Conservation (phyloP, 2,329 filamentous ascomycete genomes). For the Aspergillus sp. region DNA sequence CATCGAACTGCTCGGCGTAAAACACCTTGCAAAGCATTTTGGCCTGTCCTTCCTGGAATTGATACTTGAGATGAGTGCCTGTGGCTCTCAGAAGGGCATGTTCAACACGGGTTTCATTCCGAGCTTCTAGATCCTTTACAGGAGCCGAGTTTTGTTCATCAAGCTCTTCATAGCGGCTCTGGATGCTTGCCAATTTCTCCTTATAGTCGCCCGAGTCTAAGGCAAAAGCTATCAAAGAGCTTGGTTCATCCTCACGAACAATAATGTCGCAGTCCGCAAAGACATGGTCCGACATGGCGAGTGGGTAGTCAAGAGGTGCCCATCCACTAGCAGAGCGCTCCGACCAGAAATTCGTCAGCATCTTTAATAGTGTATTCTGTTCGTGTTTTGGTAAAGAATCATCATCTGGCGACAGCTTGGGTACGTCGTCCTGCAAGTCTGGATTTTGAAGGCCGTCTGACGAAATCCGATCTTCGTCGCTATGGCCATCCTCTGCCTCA, state of each 20-base stretch:
- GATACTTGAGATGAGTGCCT: constrained; percentile 91
- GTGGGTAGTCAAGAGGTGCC: constrained; percentile 86
- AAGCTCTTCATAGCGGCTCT: constrained; percentile 28
- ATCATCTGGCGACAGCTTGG: constrained; percentile 49
- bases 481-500: constrained; percentile 64
- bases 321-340: constrained; percentile 95
- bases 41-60: constrained; percentile 89
- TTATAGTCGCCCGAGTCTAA: constrained; percentile 84
- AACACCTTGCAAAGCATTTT: constrained; percentile 98
- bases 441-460: constrained; percentile 64
- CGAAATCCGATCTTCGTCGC: constrained; percentile 67
- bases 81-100: constrained; percentile 77
- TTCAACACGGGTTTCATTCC: constrained; percentile 71
- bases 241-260: constrained; percentile 94
- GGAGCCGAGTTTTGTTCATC: constrained; percentile 7
- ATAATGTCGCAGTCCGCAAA: constrained; percentile 97
- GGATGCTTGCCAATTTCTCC: constrained; percentile 62
- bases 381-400: constrained; percentile 84
- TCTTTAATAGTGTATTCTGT: constrained; percentile 88
- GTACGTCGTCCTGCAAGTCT: constrained; percentile 49
- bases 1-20: constrained; percentile 96
- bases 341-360: constrained; percentile 96
- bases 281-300: constrained; percentile 83
- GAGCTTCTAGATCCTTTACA: constrained; percentile 35
- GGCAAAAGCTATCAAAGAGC: constrained; percentile 90